Base-by-base conservation (phyloP, 192 early-diverging fungal genomes). In the Nowakowskiella sp. region DNA sequence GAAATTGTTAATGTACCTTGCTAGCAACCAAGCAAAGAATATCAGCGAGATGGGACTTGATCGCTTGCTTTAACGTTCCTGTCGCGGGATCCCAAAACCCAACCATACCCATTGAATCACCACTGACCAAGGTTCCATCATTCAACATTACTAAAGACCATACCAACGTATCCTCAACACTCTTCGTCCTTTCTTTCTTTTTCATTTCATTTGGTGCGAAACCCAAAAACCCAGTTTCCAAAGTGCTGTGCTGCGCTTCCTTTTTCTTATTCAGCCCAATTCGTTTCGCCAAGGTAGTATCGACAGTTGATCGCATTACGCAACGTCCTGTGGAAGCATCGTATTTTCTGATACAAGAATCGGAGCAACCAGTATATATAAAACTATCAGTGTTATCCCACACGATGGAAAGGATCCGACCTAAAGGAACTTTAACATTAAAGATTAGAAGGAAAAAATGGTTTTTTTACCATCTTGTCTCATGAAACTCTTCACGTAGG, bases 81-180 rank as follows among this genome's bases (percentile, higher is more conserved):
- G 74, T 67, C 6, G 66, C 55, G 25, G 71, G 68, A 64, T 92
- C 84, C 90, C 90, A 98, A 65, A 94, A 94, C 55, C 80, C 74
- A 19, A 98, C 86, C 36, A 85, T 76, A 30, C 94, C 94, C 6
- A 90, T 68, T 4, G 94, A 94, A 68, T 94, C 92, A 22, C 91
- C 94, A 45, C 80, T 80, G 4, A 97, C 84, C 53, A 95, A 74
- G 4, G 87, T 88, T 29, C 84, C 82, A 59, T 82, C 71, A 58
- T 58, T 51, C 36, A 92, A 56, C 13, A 79, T 74, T 1, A 62
- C 68, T 6, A 97, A 71, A 7, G 86, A 72, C 92, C 92, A 95
- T 4, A 98, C 87, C 47, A 94, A 60, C n/a, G 92, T 96, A 26
- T 84, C 74, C 51, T 90, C 83, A 25, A 71, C 71, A 26, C 69